Evolutionary conservation across 1,284 basidiomycete genomes (phyloP), one percentile per base, ranked within the genome.

Genomic region (Somion occarium): DNA sequence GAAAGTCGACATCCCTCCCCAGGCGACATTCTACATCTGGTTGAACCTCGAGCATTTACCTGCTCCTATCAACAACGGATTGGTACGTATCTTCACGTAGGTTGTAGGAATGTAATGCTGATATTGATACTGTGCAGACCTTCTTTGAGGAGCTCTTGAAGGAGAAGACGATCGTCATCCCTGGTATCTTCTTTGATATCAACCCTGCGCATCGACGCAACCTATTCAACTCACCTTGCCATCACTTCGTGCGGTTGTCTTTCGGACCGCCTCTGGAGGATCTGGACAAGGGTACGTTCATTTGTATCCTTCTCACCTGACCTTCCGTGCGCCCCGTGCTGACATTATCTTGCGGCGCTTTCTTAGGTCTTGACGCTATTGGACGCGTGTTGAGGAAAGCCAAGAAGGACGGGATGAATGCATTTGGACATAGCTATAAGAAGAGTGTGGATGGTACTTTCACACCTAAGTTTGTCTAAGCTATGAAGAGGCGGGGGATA

Each of bases 141-240:
- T 96, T 98, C 81, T 97, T 97, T 64, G 94, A 98, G 64, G 94
- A 97, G 69, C 74, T 93, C 34, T 77, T 98, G 42, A 95, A 93
- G 68, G 91, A 94, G 68, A 81, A 90, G 68, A 87, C 88, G 23
- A 93, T 94, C 57, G 89, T 93, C 50, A 91, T 93, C 46, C 91
- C 91, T 9, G 89, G 89, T 37, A 88, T 95, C 56, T 94, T 94
- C 76, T 96, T 96, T 61, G 93, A 95, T 64, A 80, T 88, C 60
- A 86, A 94, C 68, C 91, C 92, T 15, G 63, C 88, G n/a, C 88
- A 93, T 63, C 76, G 89, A 59, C 76, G 87, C 53, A 85, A 97
- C 69, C 74, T 98, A 51, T 91, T 96, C 73, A 83, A 88, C 63
- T 94, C 91, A 3, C 92, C 94, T 15, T 95, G 92, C 71, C 91